phyloP scores from a whole-genome alignment of 1,284 basidiomycete genomes.

The Inonotus hispidus region DNA sequence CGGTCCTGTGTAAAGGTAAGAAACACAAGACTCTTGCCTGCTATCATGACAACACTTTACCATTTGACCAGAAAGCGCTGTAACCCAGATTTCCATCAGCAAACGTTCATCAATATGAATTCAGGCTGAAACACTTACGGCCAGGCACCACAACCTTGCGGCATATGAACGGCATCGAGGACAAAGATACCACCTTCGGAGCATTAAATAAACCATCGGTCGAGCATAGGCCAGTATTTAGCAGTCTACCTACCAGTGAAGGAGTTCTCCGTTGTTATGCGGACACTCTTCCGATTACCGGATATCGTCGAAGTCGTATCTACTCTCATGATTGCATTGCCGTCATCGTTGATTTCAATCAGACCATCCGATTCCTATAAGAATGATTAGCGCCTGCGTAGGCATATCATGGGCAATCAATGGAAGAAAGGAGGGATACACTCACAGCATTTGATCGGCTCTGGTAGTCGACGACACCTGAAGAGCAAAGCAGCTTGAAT shows the following conservation, averaged over 20 bases:
- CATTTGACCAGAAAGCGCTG: slow-evolving; percentile 48
- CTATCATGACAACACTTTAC: slow-evolving; percentile 19
- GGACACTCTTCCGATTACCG: slow-evolving; percentile 65
- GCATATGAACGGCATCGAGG: slow-evolving; percentile 87
- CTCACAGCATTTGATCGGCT: slow-evolving; percentile 48
- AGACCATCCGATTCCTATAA: slow-evolving; percentile 45
- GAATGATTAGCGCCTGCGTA: slow-evolving; percentile 1
- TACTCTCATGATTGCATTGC: slow-evolving; percentile 77
- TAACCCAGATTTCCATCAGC: neutral
- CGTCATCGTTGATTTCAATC: slow-evolving; percentile 54
- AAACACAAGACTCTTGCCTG: neutral
- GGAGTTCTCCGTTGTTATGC: slow-evolving; percentile 61
- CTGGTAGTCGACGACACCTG: slow-evolving; percentile 39
- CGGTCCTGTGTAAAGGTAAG: slow-evolving; percentile 38
- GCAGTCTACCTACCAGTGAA: slow-evolving; percentile 36
- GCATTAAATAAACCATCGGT: neutral
- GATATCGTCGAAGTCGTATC: slow-evolving; percentile 72
- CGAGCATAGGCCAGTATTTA: neutral
- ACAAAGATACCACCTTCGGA: slow-evolving; percentile 60
- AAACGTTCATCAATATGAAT: neutral
- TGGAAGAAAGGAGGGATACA: slow-evolving; percentile 29
- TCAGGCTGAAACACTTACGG: slow-evolving; percentile 39
- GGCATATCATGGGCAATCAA: slow-evolving; percentile 19
- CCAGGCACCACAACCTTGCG: slow-evolving; percentile 85
- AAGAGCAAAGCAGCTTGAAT: neutral